Base-by-base conservation (phyloP, 768 basidiomycete genomes). In the Calocybe cyanea region DNA sequence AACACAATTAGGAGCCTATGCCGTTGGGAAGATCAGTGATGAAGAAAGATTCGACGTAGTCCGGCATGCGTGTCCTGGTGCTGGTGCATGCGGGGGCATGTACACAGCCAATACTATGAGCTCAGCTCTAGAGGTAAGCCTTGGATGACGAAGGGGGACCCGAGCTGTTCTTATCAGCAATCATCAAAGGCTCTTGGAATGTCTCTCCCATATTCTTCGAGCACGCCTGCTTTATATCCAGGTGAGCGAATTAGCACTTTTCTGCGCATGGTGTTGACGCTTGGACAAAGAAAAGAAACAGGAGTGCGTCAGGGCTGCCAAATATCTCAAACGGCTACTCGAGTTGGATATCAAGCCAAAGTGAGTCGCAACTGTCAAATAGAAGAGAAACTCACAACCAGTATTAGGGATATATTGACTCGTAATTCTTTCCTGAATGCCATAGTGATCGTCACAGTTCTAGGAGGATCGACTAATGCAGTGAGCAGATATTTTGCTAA, bases 101-200 rank as follows among this genome's bases (percentile, higher is more conserved):
- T 92, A 82, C 60, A 91, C 89, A 7, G 90, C 91, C 25, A 92
- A 92, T 56, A 92, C 90, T 0, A 92, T 92, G 90, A 87, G 86
- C 51, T 83, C 86, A 33, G 83, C 78, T 14, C 71, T 93, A 23
- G 91, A 92, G 62, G 72, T 68, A n/a, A 24, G 49, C 37, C 38
- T 11, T 23, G 25, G 25, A 28, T 14, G 9, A 14, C 33, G 34
- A 13, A 15, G 9, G 24, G 32, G 8, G n/a, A n/a, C n/a, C n/a
- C n/a, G 11, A 21, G 28, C 10, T 15, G 14, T 33, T 11, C 15
- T 18, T 23, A 10, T 41, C 11, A 15, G 14, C 20, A 10, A 17
- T 48, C 17, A 15, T 21, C 20, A 32, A 23, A 71, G 65, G 87
- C 81, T 4, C 73, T 94, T 45, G 92, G 91, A 19, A 83, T 94